Evolutionary conservation across 352 stramenopile species (phyloP).

Genomic region (Globisporangium camurandrum): DNA sequence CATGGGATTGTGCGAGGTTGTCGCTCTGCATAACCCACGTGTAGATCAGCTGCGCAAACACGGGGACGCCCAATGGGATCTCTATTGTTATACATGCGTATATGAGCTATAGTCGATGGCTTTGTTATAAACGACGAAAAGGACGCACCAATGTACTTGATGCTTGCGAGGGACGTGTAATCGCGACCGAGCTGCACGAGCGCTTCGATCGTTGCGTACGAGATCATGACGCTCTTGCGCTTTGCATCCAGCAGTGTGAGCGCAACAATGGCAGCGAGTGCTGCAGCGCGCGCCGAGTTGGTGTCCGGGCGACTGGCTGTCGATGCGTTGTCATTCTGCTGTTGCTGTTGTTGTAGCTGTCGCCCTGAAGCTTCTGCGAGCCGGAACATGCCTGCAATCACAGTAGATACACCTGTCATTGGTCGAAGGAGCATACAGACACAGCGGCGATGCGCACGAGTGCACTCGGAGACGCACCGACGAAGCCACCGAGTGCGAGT

Average conservation of each 20-base stretch:
- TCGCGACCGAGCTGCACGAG: slow-evolving; percentile 26
- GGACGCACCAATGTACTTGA: slow-evolving; percentile 42
- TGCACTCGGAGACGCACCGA: slow-evolving; percentile 20
- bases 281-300: slow-evolving; percentile 33
- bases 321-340: not conserved
- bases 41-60: slow-evolving; percentile 44
- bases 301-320: not conserved
- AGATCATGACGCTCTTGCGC: slow-evolving; percentile 37
- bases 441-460: too few relatives aligned
- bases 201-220: slow-evolving; percentile 44
- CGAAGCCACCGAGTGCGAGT: slow-evolving; percentile 41
- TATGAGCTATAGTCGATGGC: too few relatives aligned
- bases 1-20: slow-evolving; percentile 34
- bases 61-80: slow-evolving; percentile 25
- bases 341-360: too few relatives aligned
- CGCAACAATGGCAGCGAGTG: slow-evolving; percentile 22
- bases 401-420: not conserved
- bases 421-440: not conserved
- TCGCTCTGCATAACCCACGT: slow-evolving; percentile 55
- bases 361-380: slow-evolving; percentile 32
- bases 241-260: slow-evolving; percentile 38
- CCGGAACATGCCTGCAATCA: slow-evolving; percentile 25
- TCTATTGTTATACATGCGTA: too few relatives aligned
- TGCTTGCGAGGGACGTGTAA: slow-evolving; percentile 20
- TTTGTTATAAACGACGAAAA: too few relatives aligned